Base-by-base conservation (phyloP, 2,329 filamentous ascomycete species). In the Phyllosticta ampelicida region DNA sequence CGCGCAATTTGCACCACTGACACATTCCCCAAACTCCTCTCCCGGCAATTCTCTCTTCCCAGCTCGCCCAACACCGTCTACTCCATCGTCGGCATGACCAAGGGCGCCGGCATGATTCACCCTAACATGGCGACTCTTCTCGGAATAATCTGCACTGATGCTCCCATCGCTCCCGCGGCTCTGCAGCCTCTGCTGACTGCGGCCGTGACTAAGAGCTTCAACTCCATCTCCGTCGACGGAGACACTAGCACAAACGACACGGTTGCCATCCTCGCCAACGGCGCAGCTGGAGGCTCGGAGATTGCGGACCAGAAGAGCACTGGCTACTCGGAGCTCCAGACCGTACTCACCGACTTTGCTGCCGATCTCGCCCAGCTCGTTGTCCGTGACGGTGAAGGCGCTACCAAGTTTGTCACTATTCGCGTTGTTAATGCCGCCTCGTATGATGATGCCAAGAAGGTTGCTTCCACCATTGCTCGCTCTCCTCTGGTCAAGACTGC, bases 231-330 rank as follows among this genome's bases (percentile, higher is more conserved):
- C 61, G 89, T 99, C 61, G 94, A 99, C 72, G 94, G 94, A 60
- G 94, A 97, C 74, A 97, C 91, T 9, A 95, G 89, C 62, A 99
- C 94, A 60, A 99, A 99, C 74, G 94, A 99, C 76, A 97, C 92
- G 0, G 83, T 97, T 26, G 90, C 90, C 4, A 78, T 99, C 58
- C 82, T 99, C n/a, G 92, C 94, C 62, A 99, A 99, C 72, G 94
- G 94, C 62, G 90, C 90, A 18, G 92, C 90, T 0, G 89, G 89
- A 56, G 89, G 89, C 18, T 73, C 79, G 13, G 77, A 82, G 57
- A 79, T 92, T 55, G 71, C 75, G 0, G 78, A 78, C 1, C 75
- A 80, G 51, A 68, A 74, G 13, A 65, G 69, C 52, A 62, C 75
- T 66, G 65, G 82, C 72, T 92, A 87, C 69, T 68, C 74, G n/a